Evolutionary conservation across 1,139 yeast species (phyloP).

Genomic region (Pneumocystis wakefieldiae): DNA sequence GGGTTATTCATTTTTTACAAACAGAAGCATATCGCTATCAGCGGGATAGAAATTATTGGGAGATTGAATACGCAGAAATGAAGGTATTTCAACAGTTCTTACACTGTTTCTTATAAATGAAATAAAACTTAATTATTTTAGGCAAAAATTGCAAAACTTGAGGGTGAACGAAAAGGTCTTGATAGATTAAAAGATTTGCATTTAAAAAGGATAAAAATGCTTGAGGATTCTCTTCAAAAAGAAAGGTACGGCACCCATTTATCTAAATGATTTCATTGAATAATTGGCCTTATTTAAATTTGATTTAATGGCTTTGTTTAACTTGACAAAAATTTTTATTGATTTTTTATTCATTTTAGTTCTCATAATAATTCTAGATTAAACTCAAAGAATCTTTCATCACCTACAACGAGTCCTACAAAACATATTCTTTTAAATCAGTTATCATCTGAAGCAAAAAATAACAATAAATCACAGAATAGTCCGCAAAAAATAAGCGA

Average conservation of each 20-base stretch:
- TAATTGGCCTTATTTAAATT: not conserved
- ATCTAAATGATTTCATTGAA: not conserved
- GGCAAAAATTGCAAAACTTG: constrained; percentile 28
- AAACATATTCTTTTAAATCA: not conserved
- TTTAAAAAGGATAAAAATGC: constrained; percentile 20
- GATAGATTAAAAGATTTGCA: constrained; percentile 20
- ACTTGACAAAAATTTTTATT: not conserved
- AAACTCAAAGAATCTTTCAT: not conserved
- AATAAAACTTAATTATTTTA: constrained; percentile 6
- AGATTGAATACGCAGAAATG: constrained; percentile 39
- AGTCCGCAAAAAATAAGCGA: not conserved
- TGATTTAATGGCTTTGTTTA: not conserved
- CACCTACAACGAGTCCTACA: not conserved
- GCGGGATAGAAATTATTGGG: constrained; percentile 43
- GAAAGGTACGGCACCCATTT: constrained; percentile 9
- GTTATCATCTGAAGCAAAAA: not conserved
- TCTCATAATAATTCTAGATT: not conserved
- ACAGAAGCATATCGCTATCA: constrained; percentile 43
- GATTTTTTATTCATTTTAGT: not conserved
- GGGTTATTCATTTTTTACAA: constrained; percentile 44
- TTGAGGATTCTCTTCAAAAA: constrained; percentile 15
- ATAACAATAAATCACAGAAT: not conserved
- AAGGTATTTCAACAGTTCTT: constrained; percentile 19
- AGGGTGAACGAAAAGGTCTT: constrained; percentile 27
- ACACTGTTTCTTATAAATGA: not conserved